Conservation (phyloP, 2,329 filamentous ascomycete genomes). For the Dothistroma pini region DNA sequence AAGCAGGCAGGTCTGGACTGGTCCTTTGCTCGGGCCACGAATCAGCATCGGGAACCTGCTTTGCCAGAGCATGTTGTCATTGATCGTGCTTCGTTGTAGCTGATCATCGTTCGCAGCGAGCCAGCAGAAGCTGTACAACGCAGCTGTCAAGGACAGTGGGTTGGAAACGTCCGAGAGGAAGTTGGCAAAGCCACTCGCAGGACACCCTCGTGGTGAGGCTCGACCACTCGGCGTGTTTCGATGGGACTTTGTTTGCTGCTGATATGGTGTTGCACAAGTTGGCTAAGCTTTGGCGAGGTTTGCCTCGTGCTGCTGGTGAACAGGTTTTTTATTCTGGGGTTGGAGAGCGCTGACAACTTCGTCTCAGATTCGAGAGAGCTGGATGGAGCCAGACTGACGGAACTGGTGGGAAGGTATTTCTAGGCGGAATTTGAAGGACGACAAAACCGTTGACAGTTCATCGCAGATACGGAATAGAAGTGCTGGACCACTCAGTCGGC, state of each 20-base stretch:
- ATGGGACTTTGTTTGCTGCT: background rate
- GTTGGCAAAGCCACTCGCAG: conserved; percentile 3
- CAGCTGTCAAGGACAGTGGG: conserved; percentile 9
- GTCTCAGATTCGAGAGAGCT: background rate
- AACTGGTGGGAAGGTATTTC: background rate
- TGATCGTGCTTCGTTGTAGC: background rate
- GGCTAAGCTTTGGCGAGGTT: background rate
- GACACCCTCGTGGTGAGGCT: background rate
- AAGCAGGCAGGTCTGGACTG: background rate
- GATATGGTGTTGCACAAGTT: background rate
- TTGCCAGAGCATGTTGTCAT: background rate
- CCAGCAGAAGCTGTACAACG: conserved; percentile 11
- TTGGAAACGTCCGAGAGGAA: background rate
- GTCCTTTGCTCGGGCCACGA: background rate
- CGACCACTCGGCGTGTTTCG: background rate
- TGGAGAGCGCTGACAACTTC: background rate
- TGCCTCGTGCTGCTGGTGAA: background rate
- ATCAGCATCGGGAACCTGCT: background rate
- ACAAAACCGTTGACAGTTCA: background rate
- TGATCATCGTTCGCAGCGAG: conserved; percentile 7
- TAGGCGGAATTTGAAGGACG: background rate
- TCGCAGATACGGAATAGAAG: too few species aligned
- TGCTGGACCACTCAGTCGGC: too few species aligned
- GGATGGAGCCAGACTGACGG: background rate
- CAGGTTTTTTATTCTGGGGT: background rate